Conservation (phyloP, 768 basidiomycete genomes). For the Tylopilus rubrobrunneus region DNA sequence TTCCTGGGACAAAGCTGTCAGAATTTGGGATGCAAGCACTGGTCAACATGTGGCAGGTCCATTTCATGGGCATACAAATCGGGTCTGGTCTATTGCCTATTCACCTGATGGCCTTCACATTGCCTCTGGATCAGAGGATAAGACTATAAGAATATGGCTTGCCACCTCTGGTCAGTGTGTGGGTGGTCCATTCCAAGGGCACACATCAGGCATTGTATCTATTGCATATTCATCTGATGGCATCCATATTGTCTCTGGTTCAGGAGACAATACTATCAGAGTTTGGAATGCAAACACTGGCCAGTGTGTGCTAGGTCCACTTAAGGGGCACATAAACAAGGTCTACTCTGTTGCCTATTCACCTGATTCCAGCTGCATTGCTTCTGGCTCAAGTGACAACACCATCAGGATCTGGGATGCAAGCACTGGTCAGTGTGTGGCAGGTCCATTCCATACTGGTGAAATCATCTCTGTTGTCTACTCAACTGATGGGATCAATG, state of each 20-base stretch:
- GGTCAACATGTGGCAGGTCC: slow-evolving; percentile 10
- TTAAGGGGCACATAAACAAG: neutral
- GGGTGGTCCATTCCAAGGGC: too few species aligned
- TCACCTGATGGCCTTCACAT: too few species aligned
- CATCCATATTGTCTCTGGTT: too few species aligned
- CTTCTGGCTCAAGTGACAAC: neutral
- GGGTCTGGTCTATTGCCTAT: neutral
- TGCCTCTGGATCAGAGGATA: too few species aligned
- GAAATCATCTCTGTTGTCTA: neutral
- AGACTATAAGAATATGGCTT: too few species aligned
- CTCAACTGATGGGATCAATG: neutral
- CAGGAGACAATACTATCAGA: too few species aligned
- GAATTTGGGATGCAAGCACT: neutral
- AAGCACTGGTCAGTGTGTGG: neutral
- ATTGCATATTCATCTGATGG: too few species aligned
- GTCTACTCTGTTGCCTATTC: neutral
- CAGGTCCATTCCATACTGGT: neutral
- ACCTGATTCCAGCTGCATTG: neutral
- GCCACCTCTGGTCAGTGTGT: too few species aligned
- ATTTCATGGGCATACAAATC: slow-evolving; percentile 6
- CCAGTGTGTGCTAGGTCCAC: too few species aligned
- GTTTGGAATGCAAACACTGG: too few species aligned
- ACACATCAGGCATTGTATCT: too few species aligned
- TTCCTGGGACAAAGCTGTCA: neutral
- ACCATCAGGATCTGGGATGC: neutral